Conservation (phyloP, 345 rosid genomes). For the Aquilaria sinensis region DNA sequence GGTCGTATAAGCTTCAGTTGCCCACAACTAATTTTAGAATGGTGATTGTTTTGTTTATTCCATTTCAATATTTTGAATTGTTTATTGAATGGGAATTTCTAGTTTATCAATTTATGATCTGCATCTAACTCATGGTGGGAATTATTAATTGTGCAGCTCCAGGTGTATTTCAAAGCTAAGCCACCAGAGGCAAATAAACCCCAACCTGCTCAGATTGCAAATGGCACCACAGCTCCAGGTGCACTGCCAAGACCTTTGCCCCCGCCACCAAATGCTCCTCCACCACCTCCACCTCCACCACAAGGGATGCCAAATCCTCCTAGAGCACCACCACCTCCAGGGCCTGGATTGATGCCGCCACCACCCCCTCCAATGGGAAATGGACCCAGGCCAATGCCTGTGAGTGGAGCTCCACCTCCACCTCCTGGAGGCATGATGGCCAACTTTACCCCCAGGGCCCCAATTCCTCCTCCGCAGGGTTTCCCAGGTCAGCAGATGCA, state of each 20-base stretch:
- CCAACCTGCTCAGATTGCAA: conserved; percentile 49
- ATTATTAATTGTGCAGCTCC: conserved; percentile 48
- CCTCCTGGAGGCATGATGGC: conserved; percentile 68
- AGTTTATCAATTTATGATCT: not conserved
- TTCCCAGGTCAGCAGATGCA: conserved; percentile 52
- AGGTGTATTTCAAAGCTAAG: conserved; percentile 78
- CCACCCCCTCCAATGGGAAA: conserved; percentile 79
- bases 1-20: not conserved
- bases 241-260: conserved; percentile 45
- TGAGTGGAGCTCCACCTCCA: conserved; percentile 65
- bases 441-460: conserved; percentile 60
- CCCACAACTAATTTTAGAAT: not conserved
- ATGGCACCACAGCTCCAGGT: conserved; percentile 58
- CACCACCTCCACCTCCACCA: conserved; percentile 72
- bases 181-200: conserved; percentile 79
- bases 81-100: too few relatives aligned
- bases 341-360: conserved; percentile 55
- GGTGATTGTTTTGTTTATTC: too few relatives aligned
- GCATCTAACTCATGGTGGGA: conserved; percentile 2
- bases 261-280: conserved; percentile 56
- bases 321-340: conserved; percentile 43
- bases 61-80: not conserved
- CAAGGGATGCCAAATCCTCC: conserved; percentile 41
- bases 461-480: conserved; percentile 44
- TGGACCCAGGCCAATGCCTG: conserved; percentile 69